phyloP scores from a whole-genome alignment of 83 land plant species.

The Diphasiastrum complanatum region DNA sequence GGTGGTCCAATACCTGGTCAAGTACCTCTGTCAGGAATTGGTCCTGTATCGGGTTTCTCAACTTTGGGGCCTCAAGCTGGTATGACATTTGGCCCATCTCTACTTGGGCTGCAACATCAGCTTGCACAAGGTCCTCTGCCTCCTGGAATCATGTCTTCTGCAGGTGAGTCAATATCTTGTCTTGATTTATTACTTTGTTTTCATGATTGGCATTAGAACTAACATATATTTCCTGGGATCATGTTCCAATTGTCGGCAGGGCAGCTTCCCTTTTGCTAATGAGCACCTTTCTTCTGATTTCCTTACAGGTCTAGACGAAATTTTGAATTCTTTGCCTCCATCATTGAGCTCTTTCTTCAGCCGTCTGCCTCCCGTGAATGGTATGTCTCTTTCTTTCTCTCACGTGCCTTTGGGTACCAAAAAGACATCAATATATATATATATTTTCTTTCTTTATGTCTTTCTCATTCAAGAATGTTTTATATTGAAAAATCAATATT shows the following conservation, averaged over 20 bases:
- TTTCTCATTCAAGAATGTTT: not conserved
- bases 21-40: not conserved
- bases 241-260: conserved; percentile 11
- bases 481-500: not conserved
- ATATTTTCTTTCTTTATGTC: not conserved
- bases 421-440: not conserved
- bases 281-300: conserved; percentile 18
- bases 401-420: not conserved
- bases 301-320: conserved; percentile 31
- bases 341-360: conserved; percentile 27
- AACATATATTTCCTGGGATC: not conserved
- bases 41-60: conserved; percentile 4
- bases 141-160: conserved; percentile 1
- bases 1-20: not conserved
- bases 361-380: conserved; percentile 31
- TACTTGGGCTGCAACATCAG: conserved; percentile 23
- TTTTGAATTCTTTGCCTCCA: conserved; percentile 25
- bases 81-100: conserved; percentile 17
- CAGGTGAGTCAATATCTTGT: not conserved
- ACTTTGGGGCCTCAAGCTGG: conserved; percentile 12
- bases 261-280: conserved; percentile 1
- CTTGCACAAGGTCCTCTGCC: conserved; percentile 16
- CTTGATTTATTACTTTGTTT: not conserved
- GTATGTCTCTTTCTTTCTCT: conserved; percentile 10
- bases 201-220: not conserved